Percentiles rank a stretch among this genome's conserved stretches.
phyloP scores from a whole-genome alignment of 768 basidiomycete genomes.

The Sarcodon aspratus region DNA sequence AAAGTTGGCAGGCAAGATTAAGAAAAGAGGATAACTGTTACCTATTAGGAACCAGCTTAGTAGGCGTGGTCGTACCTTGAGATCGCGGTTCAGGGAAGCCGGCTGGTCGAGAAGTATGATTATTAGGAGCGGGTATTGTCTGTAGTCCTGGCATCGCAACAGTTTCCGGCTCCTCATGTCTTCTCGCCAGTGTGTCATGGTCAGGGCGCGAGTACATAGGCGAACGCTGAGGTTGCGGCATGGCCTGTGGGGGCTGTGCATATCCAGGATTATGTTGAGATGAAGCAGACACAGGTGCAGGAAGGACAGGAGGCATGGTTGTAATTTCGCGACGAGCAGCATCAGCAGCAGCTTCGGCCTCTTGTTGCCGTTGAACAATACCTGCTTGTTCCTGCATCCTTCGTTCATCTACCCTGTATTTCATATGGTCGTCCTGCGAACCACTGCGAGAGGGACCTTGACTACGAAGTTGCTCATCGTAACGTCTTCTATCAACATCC shows the following conservation, averaged over 20 bases:
- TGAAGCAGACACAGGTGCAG: not conserved
- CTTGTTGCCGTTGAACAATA: constrained; percentile 45
- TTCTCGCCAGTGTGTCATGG: not conserved
- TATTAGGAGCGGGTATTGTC: not conserved
- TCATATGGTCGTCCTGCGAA: constrained; percentile 10
- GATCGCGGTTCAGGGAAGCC: not conserved
- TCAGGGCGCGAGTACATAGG: not conserved
- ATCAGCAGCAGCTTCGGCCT: constrained; percentile 22
- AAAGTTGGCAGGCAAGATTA: not conserved
- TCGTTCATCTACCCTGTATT: constrained; percentile 17
- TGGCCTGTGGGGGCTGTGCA: not conserved
- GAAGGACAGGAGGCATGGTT: not conserved
- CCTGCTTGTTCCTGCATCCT: constrained; percentile 41
- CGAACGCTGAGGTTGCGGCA: not conserved
- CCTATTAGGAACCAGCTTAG: not conserved
- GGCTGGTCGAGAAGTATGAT: not conserved
- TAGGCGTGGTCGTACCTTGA: not conserved
- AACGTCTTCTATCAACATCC: constrained; percentile 1
- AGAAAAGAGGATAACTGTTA: not conserved
- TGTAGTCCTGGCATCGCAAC: not conserved
- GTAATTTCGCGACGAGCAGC: constrained; percentile 13
- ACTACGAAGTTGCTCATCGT: not conserved
- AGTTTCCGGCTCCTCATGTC: not conserved
- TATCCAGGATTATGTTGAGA: not conserved
- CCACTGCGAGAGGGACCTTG: constrained; percentile 7